A percentile compares a stretch with the other conserved stretches of the same genome.
Evolutionary conservation across 495 filamentous ascomycete genomes (phyloP).

Genomic region (Neurospora sp.): DNA sequence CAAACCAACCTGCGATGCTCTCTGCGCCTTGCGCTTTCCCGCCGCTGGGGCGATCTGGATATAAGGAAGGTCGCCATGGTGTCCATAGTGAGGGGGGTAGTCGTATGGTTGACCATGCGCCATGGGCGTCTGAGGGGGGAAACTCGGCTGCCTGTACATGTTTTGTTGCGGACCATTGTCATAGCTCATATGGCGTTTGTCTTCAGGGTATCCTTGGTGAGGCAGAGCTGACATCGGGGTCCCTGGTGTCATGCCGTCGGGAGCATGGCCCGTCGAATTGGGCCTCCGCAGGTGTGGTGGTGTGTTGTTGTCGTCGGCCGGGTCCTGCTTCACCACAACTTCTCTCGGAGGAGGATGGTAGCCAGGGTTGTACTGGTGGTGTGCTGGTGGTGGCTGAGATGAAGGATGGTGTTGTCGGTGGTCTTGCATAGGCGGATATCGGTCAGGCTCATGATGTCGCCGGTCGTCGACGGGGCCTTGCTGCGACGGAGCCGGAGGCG

Average conservation of each 20-base stretch:
- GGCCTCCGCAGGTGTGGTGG: constrained; percentile 35
- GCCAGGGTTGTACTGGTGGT: constrained; percentile 30
- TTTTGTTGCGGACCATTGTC: constrained; percentile 26
- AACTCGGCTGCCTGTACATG: constrained; percentile 35
- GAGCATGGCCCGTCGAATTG: constrained; percentile 32
- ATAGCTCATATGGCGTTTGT: constrained; percentile 38
- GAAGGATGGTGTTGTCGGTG: constrained; percentile 38
- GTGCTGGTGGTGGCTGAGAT: constrained; percentile 33
- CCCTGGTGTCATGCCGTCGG: constrained; percentile 28
- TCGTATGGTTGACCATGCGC: constrained; percentile 37
- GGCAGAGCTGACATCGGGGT: constrained; percentile 22
- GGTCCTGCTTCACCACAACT: constrained; percentile 41
- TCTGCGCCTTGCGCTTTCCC: constrained; percentile 40
- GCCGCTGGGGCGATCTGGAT: constrained; percentile 24
- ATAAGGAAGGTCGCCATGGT: constrained; percentile 21
- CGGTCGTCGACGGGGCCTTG: constrained; percentile 33
- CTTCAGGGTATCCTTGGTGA: constrained; percentile 27
- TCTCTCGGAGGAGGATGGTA: constrained; percentile 36
- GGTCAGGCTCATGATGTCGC: constrained; percentile 40
- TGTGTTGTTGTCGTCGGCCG: constrained; percentile 31
- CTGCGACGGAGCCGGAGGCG: constrained; percentile 4
- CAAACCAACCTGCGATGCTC: constrained; percentile 39
- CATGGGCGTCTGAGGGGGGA: constrained; percentile 35
- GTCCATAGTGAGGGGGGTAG: constrained; percentile 23
- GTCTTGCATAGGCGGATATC: constrained; percentile 41